A percentile compares a stretch with the other conserved stretches of the same genome.
Conservation (phyloP, 352 stramenopile genomes). For the Pythium guiyangense region DNA sequence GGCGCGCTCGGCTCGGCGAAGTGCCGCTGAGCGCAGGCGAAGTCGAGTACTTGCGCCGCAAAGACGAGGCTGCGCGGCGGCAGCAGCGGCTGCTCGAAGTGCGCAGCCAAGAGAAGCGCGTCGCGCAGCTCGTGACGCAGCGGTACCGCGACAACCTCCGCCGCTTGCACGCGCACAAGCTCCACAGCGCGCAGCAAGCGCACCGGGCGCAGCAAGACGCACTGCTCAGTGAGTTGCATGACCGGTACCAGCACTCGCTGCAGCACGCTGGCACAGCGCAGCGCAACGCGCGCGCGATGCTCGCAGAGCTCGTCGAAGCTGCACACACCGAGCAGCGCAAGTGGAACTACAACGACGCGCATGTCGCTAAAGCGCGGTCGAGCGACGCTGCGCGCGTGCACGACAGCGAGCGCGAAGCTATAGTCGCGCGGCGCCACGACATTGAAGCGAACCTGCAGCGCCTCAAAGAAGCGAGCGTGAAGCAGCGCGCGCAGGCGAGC, state of each 20-base stretch:
- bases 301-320: slow-evolving; percentile 44
- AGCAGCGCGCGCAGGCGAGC: slow-evolving; percentile 42
- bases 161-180: slow-evolving; percentile 35
- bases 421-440: slow-evolving; percentile 23
- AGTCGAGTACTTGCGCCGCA: slow-evolving; percentile 45
- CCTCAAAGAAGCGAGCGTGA: slow-evolving; percentile 29
- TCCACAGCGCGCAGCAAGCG: slow-evolving; percentile 19
- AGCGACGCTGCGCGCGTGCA: slow-evolving; percentile 26
- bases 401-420: slow-evolving; percentile 19
- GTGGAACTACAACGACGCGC: slow-evolving; percentile 37
- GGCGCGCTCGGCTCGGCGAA: slow-evolving; percentile 23
- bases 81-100: slow-evolving; percentile 49
- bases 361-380: slow-evolving; percentile 25
- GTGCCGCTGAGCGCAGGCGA: slow-evolving; percentile 65
- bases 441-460: slow-evolving; percentile 43
- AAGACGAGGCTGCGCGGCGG: slow-evolving; percentile 52
- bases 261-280: slow-evolving; percentile 60
- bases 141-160: slow-evolving; percentile 67
- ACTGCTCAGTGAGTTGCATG: slow-evolving; percentile 39
- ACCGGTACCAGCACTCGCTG: slow-evolving; percentile 52
- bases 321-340: slow-evolving; percentile 52
- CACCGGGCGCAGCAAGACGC: slow-evolving; percentile 28
- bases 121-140: slow-evolving; percentile 63
- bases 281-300: slow-evolving; percentile 49
- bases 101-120: slow-evolving; percentile 49